Conservation (phyloP, 2,329 filamentous ascomycete genomes). For the Penicillium glabrum region DNA sequence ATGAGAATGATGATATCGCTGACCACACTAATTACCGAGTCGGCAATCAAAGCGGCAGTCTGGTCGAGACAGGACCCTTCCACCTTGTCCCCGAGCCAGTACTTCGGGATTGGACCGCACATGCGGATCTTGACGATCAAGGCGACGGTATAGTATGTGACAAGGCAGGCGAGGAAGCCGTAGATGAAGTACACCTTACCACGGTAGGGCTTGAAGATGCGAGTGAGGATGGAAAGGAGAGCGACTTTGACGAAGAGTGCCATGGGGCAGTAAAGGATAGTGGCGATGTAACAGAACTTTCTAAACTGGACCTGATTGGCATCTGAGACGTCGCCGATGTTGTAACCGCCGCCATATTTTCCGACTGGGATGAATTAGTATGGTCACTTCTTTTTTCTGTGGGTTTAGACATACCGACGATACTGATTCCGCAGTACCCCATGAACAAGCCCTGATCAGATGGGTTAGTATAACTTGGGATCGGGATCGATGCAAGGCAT, state of each 20-base stretch:
- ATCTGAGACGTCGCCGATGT: slow-evolving; percentile 26
- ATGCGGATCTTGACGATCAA: slow-evolving; percentile 40
- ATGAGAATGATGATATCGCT: slow-evolving; percentile 39
- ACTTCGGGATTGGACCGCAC: slow-evolving; percentile 36
- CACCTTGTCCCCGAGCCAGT: slow-evolving; percentile 30
- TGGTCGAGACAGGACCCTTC: slow-evolving; percentile 37
- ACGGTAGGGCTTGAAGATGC: slow-evolving; percentile 39
- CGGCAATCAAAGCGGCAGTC: slow-evolving; percentile 36
- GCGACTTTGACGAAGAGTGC: slow-evolving; percentile 39
- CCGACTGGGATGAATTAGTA: slow-evolving; percentile 23
- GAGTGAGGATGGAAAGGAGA: slow-evolving; percentile 38
- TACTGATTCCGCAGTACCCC: slow-evolving; percentile 33
- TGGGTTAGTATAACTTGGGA: neutral
- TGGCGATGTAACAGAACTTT: slow-evolving; percentile 39
- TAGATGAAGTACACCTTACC: slow-evolving; percentile 36
- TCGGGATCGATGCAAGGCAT: neutral
- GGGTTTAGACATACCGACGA: slow-evolving; percentile 22
- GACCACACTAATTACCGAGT: slow-evolving; percentile 40
- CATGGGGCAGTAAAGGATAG: slow-evolving; percentile 43
- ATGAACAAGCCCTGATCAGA: slow-evolving; percentile 28
- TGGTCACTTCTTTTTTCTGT: neutral
- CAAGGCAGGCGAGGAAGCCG: slow-evolving; percentile 33
- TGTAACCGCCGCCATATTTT: slow-evolving; percentile 37
- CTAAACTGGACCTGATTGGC: slow-evolving; percentile 23
- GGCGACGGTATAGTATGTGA: slow-evolving; percentile 37